Conservation (phyloP, 2,329 filamentous ascomycete genomes). For the Berkeleyomyces rouxiae region DNA sequence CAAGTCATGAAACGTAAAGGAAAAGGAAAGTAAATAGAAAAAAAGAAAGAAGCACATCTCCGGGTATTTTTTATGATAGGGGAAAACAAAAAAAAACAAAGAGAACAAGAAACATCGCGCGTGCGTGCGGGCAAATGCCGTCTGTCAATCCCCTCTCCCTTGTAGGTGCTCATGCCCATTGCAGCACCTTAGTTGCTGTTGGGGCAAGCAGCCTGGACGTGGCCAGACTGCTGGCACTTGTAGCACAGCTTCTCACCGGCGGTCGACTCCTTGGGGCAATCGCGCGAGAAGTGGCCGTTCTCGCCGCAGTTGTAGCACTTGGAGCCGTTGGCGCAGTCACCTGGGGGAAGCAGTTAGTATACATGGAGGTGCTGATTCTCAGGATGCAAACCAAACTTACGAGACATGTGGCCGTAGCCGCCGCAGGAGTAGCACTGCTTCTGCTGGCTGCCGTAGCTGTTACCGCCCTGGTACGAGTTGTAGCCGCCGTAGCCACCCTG, state of each 20-base stretch:
- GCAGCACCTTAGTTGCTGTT: constrained; percentile 40
- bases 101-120: neutral
- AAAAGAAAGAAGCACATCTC: constrained; percentile 6
- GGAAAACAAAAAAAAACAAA: neutral
- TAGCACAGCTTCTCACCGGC: constrained; percentile 91
- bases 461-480: constrained; percentile 20
- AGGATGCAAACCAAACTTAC: constrained; percentile 29
- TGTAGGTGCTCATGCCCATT: too few species aligned
- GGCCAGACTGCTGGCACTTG: constrained; percentile 72
- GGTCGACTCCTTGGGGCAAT: constrained; percentile 84
- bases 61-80: neutral
- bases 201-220: constrained; percentile 88
- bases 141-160: too few species aligned
- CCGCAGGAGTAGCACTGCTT: constrained; percentile 98
- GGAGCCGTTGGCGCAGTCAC: constrained; percentile 93
- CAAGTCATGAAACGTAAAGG: neutral
- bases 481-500: constrained; percentile 32
- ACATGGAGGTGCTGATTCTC: neutral
- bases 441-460: constrained; percentile 34
- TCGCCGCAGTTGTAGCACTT: constrained; percentile 99
- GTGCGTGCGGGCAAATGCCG: neutral
- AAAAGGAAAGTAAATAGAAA: constrained; percentile 11
- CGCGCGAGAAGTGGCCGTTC: constrained; percentile 84
- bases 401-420: constrained; percentile 90
- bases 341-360: constrained; percentile 22